A percentile compares a stretch with the other conserved stretches of the same genome.
phyloP scores from a whole-genome alignment of 306 rosid genomes.

The Acacia acuminata region DNA sequence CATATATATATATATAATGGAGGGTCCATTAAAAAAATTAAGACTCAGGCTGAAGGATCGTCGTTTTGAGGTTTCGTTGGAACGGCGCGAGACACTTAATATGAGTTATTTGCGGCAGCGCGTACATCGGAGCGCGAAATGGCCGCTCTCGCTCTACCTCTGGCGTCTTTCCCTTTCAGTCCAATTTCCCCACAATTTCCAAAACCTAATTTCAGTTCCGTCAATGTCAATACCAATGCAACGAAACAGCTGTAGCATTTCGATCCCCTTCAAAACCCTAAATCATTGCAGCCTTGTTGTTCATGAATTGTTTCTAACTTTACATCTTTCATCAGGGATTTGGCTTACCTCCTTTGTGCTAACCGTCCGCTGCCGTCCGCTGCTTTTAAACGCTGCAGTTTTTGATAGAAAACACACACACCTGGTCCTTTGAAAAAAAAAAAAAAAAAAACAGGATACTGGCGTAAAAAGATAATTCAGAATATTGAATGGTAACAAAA shows the following conservation, averaged over 20 bases:
- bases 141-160: slow-evolving; percentile 40
- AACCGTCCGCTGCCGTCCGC: too few species aligned
- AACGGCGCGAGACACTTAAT: background rate
- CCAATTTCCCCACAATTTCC: slow-evolving; percentile 15
- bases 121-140: slow-evolving; percentile 23
- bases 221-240: slow-evolving; percentile 13
- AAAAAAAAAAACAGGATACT: too few species aligned
- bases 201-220: slow-evolving; percentile 35
- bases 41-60: background rate
- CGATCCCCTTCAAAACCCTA: slow-evolving; percentile 21
- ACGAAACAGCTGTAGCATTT: background rate
- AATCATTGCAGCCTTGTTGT: slow-evolving; percentile 20
- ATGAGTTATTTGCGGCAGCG: background rate
- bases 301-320: background rate
- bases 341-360: too few species aligned
- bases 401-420: too few species aligned
- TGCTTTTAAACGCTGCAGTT: too few species aligned
- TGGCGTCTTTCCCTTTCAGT: background rate
- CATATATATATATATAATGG: too few species aligned
- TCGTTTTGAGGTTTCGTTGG: background rate
- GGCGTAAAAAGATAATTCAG: too few species aligned
- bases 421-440: too few species aligned
- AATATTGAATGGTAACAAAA: too few species aligned
- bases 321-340: slow-evolving; percentile 31
- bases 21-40: background rate